Base-by-base conservation (phyloP, 2,329 filamentous ascomycete species). In the Drechslerella coelobrocha region DNA sequence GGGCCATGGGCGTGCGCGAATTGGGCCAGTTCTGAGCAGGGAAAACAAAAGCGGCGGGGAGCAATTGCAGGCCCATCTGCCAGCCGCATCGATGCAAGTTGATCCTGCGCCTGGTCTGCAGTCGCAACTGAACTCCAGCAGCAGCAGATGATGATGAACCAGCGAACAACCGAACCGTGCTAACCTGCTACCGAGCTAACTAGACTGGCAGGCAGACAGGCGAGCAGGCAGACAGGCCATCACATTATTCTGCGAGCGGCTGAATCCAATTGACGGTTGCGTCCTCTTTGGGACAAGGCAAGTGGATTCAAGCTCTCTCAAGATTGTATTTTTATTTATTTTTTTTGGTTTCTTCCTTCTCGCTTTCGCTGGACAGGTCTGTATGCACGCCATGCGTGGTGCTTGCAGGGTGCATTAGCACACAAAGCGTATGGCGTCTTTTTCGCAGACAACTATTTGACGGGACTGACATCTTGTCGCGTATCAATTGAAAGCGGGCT, bases 361-460 rank as follows among this genome's bases (percentile, higher is more conserved):
- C 12, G 27, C 19, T 17, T 24, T 51, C 47, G 27, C 10, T 24
- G 47, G 12, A 9, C 23, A 14, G 9, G 47, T 19, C n/a, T 37
- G 34, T 31, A 60, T 60, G 54, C 45, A 56, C 62, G 62, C 55
- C 62, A 60, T 56, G 45, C 26, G 23, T 51, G n/a, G n/a, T n/a
- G n/a, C 14, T 3, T 45, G 41, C 41, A 45, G 41, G 14, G n/a
- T 41, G 41, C 41, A 21, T n/a, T n/a, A n/a, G n/a, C n/a, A n/a
- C n/a, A n/a, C n/a, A n/a, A n/a, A n/a, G 3, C 14, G 14, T n/a
- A 19, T 19, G 41, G 41, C 41, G 41, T 45, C 19, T 23, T 45
- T n/a, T n/a, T 19, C 9, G 19, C 41, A 23, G 41, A n/a, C 19
- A n/a, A 19, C 41, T 8, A 45, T 45, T 45, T 45, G 41, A 45